Conservation (phyloP, 1,284 basidiomycete genomes). For the Gymnopus androsaceus region DNA sequence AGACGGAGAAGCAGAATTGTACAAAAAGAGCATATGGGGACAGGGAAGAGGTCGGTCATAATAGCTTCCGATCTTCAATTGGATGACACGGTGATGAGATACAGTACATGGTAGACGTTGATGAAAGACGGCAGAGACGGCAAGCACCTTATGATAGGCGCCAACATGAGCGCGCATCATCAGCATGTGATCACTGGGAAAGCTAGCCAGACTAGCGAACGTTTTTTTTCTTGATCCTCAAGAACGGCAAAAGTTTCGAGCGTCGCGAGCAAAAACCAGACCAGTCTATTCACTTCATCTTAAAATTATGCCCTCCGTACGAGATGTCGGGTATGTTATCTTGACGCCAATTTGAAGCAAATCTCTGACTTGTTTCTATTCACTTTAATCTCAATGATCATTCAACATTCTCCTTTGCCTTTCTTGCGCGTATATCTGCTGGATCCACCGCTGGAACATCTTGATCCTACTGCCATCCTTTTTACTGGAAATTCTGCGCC, state of each 20-base stretch:
- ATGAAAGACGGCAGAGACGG: too few species aligned
- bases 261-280: too few species aligned
- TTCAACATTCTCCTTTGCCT: background rate
- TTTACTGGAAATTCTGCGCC: too few species aligned
- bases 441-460: background rate
- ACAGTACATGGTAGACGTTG: too few species aligned
- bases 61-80: too few species aligned
- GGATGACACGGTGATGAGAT: too few species aligned
- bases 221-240: constrained; percentile 29
- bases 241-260: constrained; percentile 50
- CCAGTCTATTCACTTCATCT: too few species aligned
- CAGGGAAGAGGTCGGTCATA: too few species aligned
- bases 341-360: background rate
- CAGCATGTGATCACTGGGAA: background rate
- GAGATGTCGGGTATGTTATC: constrained; percentile 79
- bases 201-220: too few species aligned
- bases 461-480: background rate
- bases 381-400: background rate
- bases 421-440: background rate
- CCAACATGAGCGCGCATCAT: background rate
- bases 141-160: too few species aligned
- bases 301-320: constrained; percentile 87
- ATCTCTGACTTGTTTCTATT: background rate
- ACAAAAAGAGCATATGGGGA: too few species aligned
- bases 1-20: too few species aligned